Percentiles rank a stretch among this genome's conserved stretches.
Evolutionary conservation across 805 yeast species (phyloP).

Genomic region (Cyberlindnera japonica): DNA sequence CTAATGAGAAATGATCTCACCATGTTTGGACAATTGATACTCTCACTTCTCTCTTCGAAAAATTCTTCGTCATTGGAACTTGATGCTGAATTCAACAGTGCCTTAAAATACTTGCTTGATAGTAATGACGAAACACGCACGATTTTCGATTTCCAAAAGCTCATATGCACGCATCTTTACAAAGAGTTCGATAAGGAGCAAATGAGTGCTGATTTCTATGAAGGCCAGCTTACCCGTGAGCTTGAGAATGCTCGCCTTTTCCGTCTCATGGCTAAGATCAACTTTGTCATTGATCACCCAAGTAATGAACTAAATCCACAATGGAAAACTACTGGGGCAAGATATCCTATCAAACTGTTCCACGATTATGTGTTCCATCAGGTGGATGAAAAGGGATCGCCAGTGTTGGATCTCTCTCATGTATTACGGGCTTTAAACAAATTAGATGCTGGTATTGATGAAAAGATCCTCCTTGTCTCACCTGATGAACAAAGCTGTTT

Average conservation of each 20-base stretch:
- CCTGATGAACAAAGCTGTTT: slow-evolving; percentile 83
- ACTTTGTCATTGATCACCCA: slow-evolving; percentile 72
- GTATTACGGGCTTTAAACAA: slow-evolving; percentile 79
- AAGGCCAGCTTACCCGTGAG: slow-evolving; percentile 62
- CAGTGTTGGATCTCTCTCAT: slow-evolving; percentile 77
- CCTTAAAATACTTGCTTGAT: slow-evolving; percentile 37
- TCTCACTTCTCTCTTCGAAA: slow-evolving; percentile 46
- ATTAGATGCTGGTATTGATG: slow-evolving; percentile 88
- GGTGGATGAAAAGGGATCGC: slow-evolving; percentile 69
- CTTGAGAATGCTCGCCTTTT: slow-evolving; percentile 86
- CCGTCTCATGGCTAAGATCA: slow-evolving; percentile 75
- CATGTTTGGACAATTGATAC: slow-evolving; percentile 56
- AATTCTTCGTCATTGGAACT: slow-evolving; percentile 37
- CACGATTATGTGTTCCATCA: slow-evolving; percentile 85
- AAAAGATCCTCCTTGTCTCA: slow-evolving; percentile 73
- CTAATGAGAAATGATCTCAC: slow-evolving; percentile 54
- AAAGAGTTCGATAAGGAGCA: slow-evolving; percentile 47
- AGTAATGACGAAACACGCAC: slow-evolving; percentile 19
- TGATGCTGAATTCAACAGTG: slow-evolving; percentile 43
- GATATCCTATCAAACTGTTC: slow-evolving; percentile 71
- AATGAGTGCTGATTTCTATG: slow-evolving; percentile 53
- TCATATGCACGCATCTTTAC: slow-evolving; percentile 44
- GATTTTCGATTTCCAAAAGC: slow-evolving; percentile 33
- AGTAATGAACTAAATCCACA: slow-evolving; percentile 49
- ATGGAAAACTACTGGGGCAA: slow-evolving; percentile 75